A percentile compares a stretch with the other conserved stretches of the same genome.
Conservation (phyloP, 2,329 filamentous ascomycete genomes). For the Pseudogymnoascus sp. region DNA sequence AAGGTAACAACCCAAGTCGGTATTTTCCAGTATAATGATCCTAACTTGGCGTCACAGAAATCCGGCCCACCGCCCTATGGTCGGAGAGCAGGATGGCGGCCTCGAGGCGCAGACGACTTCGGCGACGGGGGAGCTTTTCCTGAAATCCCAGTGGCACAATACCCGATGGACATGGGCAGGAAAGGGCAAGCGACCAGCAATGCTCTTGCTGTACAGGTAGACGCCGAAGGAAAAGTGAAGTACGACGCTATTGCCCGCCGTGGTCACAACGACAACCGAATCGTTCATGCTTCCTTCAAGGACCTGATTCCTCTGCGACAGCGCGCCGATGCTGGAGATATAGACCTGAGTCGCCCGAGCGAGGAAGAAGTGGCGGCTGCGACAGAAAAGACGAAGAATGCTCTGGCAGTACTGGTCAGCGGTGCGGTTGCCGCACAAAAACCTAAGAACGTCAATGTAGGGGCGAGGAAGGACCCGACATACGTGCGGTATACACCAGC, state of each 20-base stretch:
- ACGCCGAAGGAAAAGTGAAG: slow-evolving; percentile 85
- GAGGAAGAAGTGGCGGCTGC: slow-evolving; percentile 77
- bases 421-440: slow-evolving; percentile 88
- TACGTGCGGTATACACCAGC: slow-evolving; percentile 94
- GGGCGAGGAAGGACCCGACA: slow-evolving; percentile 74
- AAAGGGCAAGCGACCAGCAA: slow-evolving; percentile 67
- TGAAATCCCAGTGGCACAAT: slow-evolving; percentile 88
- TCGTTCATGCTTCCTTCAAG: slow-evolving; percentile 93
- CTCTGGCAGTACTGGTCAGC: slow-evolving; percentile 71
- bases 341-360: slow-evolving; percentile 76
- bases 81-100: slow-evolving; percentile 82
- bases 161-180: slow-evolving; percentile 89
- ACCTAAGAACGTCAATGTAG: slow-evolving; percentile 85
- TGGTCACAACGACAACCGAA: slow-evolving; percentile 73
- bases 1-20: slow-evolving; percentile 42
- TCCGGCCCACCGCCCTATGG: slow-evolving; percentile 82
- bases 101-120: slow-evolving; percentile 81
- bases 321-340: slow-evolving; percentile 84
- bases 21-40: neutral
- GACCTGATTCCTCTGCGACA: slow-evolving; percentile 91
- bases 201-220: slow-evolving; percentile 85
- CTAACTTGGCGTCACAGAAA: slow-evolving; percentile 42
- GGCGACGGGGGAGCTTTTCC: slow-evolving; percentile 95
- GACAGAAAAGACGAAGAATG: slow-evolving; percentile 80
- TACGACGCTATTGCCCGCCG: slow-evolving; percentile 91